These are phyloP conservation scores for Asterochloris sp. DNA, from an alignment of 139 green algal genomes.

Conservation along the genomic window DNA sequence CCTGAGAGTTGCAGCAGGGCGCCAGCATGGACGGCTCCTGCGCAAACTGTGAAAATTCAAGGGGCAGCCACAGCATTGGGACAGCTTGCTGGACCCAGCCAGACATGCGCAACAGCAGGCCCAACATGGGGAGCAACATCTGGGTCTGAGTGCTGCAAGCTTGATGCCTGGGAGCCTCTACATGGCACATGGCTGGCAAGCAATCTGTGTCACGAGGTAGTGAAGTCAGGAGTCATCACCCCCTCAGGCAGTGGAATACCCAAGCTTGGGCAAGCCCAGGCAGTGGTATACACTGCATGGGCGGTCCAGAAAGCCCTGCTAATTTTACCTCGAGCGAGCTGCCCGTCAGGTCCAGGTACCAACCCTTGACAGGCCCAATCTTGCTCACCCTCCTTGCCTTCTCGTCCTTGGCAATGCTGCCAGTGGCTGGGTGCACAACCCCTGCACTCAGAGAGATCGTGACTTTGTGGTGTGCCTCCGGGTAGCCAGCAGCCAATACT, in stretches of 20 bases:
- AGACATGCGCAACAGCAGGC: no score
- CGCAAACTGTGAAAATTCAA: neutral
- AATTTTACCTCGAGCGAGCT: no score
- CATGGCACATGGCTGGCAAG: no score
- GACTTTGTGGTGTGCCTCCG: neutral
- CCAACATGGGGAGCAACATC: no score
- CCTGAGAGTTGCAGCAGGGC: neutral
- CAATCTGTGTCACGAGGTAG: no score
- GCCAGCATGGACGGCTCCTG: neutral
- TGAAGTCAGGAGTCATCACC: no score
- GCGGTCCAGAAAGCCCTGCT: no score
- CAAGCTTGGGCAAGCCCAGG: no score
- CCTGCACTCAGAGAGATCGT: constrained; percentile 24
- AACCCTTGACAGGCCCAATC: constrained; percentile 51
- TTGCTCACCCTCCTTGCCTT: constrained; percentile 16
- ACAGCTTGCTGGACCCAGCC: neutral
- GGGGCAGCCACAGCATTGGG: neutral
- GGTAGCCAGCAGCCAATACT: neutral
- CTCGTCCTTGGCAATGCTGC: constrained; percentile 20
- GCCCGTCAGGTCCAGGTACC: constrained; percentile 21
- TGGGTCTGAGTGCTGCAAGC: no score
- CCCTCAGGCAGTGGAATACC: no score
- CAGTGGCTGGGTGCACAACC: constrained; percentile 31
- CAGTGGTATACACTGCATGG: no score
- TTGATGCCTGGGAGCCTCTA: no score